Evolutionary conservation across 169 alveolate genomes (phyloP), one percentile per base, ranked within the genome.

Genomic region (Plasmodium chabaudi): DNA sequence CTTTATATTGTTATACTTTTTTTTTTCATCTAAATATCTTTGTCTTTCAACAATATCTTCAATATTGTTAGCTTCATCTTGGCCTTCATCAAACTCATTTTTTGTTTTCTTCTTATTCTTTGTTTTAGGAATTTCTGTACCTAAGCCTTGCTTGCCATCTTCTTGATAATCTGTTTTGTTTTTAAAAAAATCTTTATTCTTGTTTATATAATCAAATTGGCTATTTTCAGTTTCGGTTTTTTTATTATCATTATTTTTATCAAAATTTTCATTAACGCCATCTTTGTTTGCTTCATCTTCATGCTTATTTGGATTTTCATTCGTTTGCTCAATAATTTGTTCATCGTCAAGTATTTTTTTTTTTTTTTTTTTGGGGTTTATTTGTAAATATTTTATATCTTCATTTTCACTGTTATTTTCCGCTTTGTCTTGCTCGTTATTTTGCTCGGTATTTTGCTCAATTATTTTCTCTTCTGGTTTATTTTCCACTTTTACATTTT

Each of bases 321-420:
- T 71, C 15, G 21, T 44, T 27, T 42, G 27, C 13, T 73, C 65
- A 63, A 46, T 64, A 9, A 77, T 64, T 44, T 55, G 53, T 13
- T 61, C 88, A 68, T 77, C 88, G 67, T 77, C 82, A 55, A 82
- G 19, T 15, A 82, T 51, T 82, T 47, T 82, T 70, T 68, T 82
- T 55, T 55, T 82, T 21, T 79, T 82, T 82, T 27, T 82, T 34
- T 34, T 34, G 1, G 42, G 4, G 21, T 68, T 56, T 68, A 82
- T 39, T 53, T 67, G 39, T 67, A 82, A 17, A 42, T 75, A 75
- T 42, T 75, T 68, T 46, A 44, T 6, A 7, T 64, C 64, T 55
- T 79, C 79, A 9, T n/a, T 65, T 49, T 79, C 65, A 34, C 5
- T 79, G 19, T 51, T 51, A 34, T 1, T 34, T 2, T 13, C n/a